These are phyloP conservation scores for Pichia kluyveri DNA, from an alignment of 805 yeast species.

Conservation along the genomic window DNA sequence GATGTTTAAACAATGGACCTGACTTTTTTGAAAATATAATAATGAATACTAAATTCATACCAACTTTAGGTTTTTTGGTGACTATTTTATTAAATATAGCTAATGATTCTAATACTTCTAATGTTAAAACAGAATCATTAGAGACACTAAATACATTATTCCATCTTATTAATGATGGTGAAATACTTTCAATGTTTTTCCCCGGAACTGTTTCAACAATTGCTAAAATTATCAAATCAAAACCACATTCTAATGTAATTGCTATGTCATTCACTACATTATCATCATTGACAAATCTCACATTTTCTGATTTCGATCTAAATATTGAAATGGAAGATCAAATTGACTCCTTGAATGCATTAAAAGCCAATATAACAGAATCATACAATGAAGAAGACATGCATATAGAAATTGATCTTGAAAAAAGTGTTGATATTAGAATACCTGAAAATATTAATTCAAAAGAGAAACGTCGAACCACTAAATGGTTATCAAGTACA, in stretches of 20 bases:
- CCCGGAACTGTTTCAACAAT: conserved; percentile 44
- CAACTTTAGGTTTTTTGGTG: conserved; percentile 40
- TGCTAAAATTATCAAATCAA: conserved; percentile 29
- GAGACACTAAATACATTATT: conserved; percentile 28
- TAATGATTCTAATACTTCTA: conserved; percentile 17
- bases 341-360: conserved; percentile 9
- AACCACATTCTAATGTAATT: conserved; percentile 30
- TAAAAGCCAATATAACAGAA: conserved; percentile 1
- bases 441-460: conserved; percentile 11
- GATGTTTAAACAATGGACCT: conserved; percentile 24
- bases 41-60: conserved; percentile 27
- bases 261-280: conserved; percentile 25
- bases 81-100: conserved; percentile 33
- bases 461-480: conserved; percentile 29
- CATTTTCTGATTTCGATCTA: conserved; percentile 36
- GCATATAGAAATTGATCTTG: conserved; percentile 3
- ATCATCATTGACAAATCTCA: conserved; percentile 22
- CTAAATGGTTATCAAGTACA: conserved; percentile 48
- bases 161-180: conserved; percentile 34
- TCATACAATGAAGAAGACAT: not conserved
- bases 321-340: conserved; percentile 11
- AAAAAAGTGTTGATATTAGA: conserved; percentile 4
- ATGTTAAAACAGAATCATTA: conserved; percentile 27
- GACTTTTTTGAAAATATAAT: conserved; percentile 19
- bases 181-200: conserved; percentile 36